These are phyloP conservation scores for Madurella fahalii DNA, from an alignment of 2,329 filamentous ascomycete genomes.

Conservation along the genomic window DNA sequence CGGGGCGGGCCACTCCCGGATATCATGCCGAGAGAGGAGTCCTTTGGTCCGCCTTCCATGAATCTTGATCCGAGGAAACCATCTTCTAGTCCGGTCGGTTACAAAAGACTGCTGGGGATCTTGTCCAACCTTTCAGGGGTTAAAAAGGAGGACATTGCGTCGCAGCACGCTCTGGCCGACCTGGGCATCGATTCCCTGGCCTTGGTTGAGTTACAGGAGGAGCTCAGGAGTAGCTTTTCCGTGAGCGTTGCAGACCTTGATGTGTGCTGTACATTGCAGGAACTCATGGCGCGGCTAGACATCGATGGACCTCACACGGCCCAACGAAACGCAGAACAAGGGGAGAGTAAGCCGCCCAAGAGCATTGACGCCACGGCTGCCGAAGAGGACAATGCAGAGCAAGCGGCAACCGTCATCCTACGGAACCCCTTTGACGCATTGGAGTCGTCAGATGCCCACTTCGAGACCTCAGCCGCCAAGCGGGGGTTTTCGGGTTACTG, in stretches of 20 bases:
- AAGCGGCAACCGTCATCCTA: neutral
- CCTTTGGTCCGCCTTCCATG: neutral
- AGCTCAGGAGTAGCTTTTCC: neutral
- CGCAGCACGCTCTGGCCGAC: neutral
- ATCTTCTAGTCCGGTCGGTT: neutral
- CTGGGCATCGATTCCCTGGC: constrained; percentile 4
- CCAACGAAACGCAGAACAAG: neutral
- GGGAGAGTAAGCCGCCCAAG: too few species aligned
- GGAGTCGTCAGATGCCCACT: neutral
- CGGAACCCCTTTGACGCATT: neutral
- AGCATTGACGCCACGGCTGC: neutral
- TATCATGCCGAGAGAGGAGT: neutral
- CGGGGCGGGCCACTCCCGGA: neutral
- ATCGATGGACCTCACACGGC: neutral
- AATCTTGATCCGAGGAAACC: neutral
- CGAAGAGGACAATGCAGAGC: neutral
- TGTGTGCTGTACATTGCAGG: neutral
- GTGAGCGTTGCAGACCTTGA: neutral
- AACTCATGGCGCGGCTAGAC: neutral
- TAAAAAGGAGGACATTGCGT: neutral
- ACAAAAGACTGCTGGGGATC: neutral
- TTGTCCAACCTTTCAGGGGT: neutral
- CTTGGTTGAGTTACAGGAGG: neutral
- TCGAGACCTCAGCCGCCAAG: neutral
- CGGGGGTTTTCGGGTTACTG: neutral